Evolutionary conservation across 2,329 filamentous ascomycete genomes (phyloP).

Genomic region (Trichophyton verrucosum): DNA sequence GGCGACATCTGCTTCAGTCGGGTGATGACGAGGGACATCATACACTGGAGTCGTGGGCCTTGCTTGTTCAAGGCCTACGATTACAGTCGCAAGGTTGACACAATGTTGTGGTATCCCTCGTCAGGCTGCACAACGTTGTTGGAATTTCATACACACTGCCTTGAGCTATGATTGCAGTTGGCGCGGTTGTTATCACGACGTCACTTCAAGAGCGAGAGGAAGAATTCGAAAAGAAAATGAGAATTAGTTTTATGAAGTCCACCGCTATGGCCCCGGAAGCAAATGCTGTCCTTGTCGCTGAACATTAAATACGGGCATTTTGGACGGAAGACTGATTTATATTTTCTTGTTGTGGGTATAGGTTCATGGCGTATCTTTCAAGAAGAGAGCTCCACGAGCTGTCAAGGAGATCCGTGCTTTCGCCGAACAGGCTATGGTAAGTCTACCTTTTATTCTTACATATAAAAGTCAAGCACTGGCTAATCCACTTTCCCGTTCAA

Average conservation of each 20-base stretch:
- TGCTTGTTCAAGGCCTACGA: background rate
- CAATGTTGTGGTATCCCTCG: background rate
- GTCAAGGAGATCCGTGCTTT: constrained; percentile 99
- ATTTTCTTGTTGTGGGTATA: constrained; percentile 36
- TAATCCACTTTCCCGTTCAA: background rate
- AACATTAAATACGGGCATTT: constrained; percentile 25
- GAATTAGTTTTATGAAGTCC: constrained; percentile 60
- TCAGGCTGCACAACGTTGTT: background rate
- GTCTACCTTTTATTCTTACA: constrained; percentile 25
- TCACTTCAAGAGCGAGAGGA: constrained; percentile 6
- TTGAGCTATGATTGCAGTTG: background rate
- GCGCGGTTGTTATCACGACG: background rate
- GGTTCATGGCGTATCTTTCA: constrained; percentile 97
- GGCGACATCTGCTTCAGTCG: background rate
- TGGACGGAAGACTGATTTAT: constrained; percentile 57
- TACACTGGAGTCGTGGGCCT: background rate
- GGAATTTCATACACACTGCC: background rate
- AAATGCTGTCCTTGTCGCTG: background rate
- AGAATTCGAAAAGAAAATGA: constrained; percentile 8
- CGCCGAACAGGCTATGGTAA: constrained; percentile 89
- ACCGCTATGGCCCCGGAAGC: constrained; percentile 39
- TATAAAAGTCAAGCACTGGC: background rate
- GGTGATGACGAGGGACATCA: background rate
- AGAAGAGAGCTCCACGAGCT: constrained; percentile 96
- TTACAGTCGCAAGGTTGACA: background rate